Evolutionary conservation across 495 filamentous ascomycete genomes (phyloP).

Genomic region (Aspergillus hancockii): DNA sequence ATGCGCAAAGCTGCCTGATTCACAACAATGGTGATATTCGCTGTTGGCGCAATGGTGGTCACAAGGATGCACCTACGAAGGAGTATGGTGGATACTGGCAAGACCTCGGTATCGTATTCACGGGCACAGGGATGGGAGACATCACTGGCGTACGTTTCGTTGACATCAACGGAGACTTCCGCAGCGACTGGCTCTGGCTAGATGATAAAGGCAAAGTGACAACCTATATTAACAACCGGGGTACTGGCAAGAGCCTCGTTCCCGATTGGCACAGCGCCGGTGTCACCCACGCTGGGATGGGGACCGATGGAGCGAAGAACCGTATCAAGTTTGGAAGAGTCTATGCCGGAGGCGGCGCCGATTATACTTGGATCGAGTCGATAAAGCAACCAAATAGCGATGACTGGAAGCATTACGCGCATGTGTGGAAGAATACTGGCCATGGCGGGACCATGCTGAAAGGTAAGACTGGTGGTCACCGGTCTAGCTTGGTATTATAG

Average conservation of each 20-base stretch:
- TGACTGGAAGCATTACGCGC: slow-evolving; percentile 6
- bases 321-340: slow-evolving; percentile 15
- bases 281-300: slow-evolving; percentile 1
- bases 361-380: slow-evolving; percentile 7
- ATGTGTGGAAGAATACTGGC: slow-evolving; percentile 19
- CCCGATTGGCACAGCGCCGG: slow-evolving; percentile 10
- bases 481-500: not conserved
- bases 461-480: not conserved
- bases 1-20: slow-evolving; percentile 14
- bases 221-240: slow-evolving; percentile 5
- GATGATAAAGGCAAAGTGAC: not conserved
- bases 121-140: not conserved
- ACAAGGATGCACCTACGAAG: slow-evolving; percentile 15
- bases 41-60: slow-evolving; percentile 30
- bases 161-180: slow-evolving; percentile 37
- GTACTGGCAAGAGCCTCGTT: slow-evolving; percentile 17
- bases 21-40: slow-evolving; percentile 18
- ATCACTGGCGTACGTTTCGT: slow-evolving; percentile 19
- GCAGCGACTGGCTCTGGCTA: slow-evolving; percentile 31
- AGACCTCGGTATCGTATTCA: slow-evolving; percentile 5
- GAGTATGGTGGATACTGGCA: slow-evolving; percentile 25
- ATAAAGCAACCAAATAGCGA: not conserved
- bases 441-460: slow-evolving; percentile 15
- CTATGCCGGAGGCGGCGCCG: slow-evolving; percentile 7
- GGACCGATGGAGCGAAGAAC: slow-evolving; percentile 5